Evolutionary conservation across 805 yeast genomes (phyloP).

Genomic region (Cyberlindnera samutprakarnensis): DNA sequence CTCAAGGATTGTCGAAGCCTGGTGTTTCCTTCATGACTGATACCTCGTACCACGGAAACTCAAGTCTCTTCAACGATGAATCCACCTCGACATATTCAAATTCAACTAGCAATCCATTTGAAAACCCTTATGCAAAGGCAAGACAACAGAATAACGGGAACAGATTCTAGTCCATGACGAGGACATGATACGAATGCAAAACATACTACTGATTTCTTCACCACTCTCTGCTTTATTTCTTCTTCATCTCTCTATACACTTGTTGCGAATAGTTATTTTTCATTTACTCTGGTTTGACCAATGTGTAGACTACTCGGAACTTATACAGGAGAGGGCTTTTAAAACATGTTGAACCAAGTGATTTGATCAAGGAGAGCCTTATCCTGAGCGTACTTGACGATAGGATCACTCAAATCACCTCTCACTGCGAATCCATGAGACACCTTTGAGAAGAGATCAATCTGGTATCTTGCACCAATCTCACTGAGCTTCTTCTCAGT

Average conservation of each 20-base stretch:
- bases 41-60: constrained; percentile 15
- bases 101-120: constrained; percentile 12
- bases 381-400: constrained; percentile 56
- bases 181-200: no score
- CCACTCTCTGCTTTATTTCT: no score
- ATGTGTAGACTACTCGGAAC: no score
- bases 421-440: constrained; percentile 75
- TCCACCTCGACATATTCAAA: constrained; percentile 4
- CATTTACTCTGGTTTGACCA: no score
- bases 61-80: constrained; percentile 7
- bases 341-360: constrained; percentile 14
- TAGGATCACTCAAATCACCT: constrained; percentile 56
- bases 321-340: no score
- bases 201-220: no score
- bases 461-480: constrained; percentile 47
- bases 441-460: constrained; percentile 56
- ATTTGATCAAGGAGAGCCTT: constrained; percentile 43
- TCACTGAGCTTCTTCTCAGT: constrained; percentile 53
- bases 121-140: constrained; percentile 19
- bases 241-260: no score
- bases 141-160: constrained; percentile 17
- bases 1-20: constrained; percentile 13
- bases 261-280: no score
- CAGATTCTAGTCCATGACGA: constrained; percentile 6
- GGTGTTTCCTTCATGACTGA: constrained; percentile 15